Evolutionary conservation across 768 basidiomycete genomes (phyloP).

Genomic region (Lactifluus volemus): DNA sequence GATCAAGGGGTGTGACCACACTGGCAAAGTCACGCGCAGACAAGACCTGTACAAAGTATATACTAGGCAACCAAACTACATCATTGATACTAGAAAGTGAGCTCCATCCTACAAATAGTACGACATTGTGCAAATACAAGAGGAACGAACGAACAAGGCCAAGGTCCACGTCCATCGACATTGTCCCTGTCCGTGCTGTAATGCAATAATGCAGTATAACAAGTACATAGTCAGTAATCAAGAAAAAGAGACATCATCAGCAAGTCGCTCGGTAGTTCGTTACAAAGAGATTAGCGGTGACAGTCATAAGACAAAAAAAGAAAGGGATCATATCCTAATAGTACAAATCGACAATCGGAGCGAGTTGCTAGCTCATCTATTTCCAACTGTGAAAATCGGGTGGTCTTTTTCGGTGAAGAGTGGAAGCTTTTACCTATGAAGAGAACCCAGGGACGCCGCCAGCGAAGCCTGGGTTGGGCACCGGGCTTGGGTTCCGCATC

Average conservation of each 20-base stretch:
- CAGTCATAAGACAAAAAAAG: not conserved
- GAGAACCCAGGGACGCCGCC: constrained; percentile 17
- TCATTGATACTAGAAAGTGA: not conserved
- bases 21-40: no score
- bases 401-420: constrained; percentile 1
- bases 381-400: not conserved
- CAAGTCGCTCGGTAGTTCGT: not conserved
- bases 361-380: constrained; percentile 4
- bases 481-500: constrained; percentile 73
- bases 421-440: constrained; percentile 11
- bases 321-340: not conserved
- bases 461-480: constrained; percentile 33
- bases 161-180: constrained; percentile 46
- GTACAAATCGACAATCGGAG: constrained; percentile 4
- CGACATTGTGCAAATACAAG: constrained; percentile 35
- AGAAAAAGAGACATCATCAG: not conserved
- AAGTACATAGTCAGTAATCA: constrained; percentile 21
- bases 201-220: constrained; percentile 24
- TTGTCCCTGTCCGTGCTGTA: constrained; percentile 36
- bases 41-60: not conserved
- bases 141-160: constrained; percentile 35
- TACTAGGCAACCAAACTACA: not conserved
- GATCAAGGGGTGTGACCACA: not conserved
- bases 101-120: constrained; percentile 14
- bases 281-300: not conserved